Evolutionary conservation across 306 rosid genomes (phyloP), one percentile per base, ranked within the genome.

Genomic region (Begonia peltatifolia): DNA sequence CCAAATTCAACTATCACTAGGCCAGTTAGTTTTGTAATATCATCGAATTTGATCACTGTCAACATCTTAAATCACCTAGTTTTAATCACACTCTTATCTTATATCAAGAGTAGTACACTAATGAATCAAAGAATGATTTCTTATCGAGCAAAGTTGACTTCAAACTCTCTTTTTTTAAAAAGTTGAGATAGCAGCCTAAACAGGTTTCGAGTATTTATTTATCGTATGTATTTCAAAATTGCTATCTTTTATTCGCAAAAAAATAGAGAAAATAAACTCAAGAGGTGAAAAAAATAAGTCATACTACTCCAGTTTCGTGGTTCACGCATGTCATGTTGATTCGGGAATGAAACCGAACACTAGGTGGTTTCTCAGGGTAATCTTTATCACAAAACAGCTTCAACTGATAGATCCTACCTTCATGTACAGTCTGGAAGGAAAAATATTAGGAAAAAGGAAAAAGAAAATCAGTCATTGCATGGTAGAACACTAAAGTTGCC

Each of bases 281-380:
- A 57, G 35, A 3, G 9, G 12, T 30, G 52, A 17, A 54, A 52
- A 14, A 43, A 59, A 55, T 60, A 52, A 71, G 68, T 42, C 65
- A 69, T 92, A 92, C 99, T 93, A 81, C 89, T 72, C 99, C 99
- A 66, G 87, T 83, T 82, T 92, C 99, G 70, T 92, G 99, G 79
- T 81, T 92, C 61, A 92, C 96, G 63, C 96, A 86, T 56, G 96
- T 81, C 94, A 86, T 83, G 73, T 92, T 92, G 76, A 92, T 55
- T 62, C 99, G 79, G 41, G 99, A 92, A 81, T 92, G 99, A 70
- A 92, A 92, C 12, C 96, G 96, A 72, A 87, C 96, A 67, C 77
- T 87, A 18, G 99, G 99, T 59, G 96, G 93, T 80, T 81, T 92
- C 70, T 92, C 99, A 3, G 99, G 99, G 81, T 92, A 92, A 76